Evolutionary conservation across 2,329 filamentous ascomycete species (phyloP), one percentile per base, ranked within the genome.

Genomic region (Lachnellula hyalina): DNA sequence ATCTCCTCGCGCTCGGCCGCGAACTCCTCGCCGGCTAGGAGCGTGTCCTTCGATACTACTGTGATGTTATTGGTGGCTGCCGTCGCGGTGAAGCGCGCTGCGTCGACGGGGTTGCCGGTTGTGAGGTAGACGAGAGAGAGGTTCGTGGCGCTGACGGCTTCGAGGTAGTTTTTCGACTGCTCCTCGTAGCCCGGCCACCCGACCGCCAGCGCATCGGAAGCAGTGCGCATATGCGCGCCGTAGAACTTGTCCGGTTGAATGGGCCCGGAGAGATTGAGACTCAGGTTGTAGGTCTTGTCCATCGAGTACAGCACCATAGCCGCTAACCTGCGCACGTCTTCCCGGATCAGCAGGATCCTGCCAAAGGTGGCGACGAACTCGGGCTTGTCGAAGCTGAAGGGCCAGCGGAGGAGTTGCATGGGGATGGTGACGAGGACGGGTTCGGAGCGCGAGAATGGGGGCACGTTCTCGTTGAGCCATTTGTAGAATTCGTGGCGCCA

Each of bases 331-430:
- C 75, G 53, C 3, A 77, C 66, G 54, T 74, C 71, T 7, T 61
- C 56, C 32, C 73, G 71, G 57, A 76, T 70, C 45, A 64, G 67
- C 19, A 77, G 67, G n/a, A 76, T 61, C 5, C 69, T 66, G 0
- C 75, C 74, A 44, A 72, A 76, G 0, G 71, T 72, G 25, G 72
- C 69, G 5, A 65, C 68, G 52, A 77, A 72, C 53, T 74, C 72
- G 3, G 73, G 71, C 0, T 73, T 72, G 51, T 77, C 75, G n/a
- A 70, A 69, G 48, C 70, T 71, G 5, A 71, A 70, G 14, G 71
- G 73, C 67, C 68, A 75, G 41, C 36, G 34, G 2, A 53, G 38
- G 17, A 53, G 45, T 4, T 47, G 38, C 15, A 21, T 23, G 19
- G 28, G 19, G 6, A 53, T 34, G 15, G 35, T n/a, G 15, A 53